Conservation (phyloP, 2,329 filamentous ascomycete genomes). For the Tolypocladium capitatum region DNA sequence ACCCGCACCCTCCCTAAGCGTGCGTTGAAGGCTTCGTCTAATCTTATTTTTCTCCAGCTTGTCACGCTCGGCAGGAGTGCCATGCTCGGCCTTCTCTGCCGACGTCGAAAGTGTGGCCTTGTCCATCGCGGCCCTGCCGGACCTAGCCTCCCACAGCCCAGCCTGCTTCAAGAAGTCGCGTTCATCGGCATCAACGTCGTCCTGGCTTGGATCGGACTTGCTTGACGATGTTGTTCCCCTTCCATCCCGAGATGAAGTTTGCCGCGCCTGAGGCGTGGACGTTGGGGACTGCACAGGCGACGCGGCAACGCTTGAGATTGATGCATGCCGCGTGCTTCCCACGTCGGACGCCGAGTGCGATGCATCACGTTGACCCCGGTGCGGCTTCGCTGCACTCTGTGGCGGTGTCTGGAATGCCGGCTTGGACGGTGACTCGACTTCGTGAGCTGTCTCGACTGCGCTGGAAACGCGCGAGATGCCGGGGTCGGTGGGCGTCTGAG, state of each 20-base stretch:
- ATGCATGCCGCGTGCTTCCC: constrained; percentile 14
- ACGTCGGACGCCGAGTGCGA: constrained; percentile 8
- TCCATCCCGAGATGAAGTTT: constrained; percentile 9
- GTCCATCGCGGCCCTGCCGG: constrained; percentile 16
- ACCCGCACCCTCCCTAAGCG: constrained; percentile 66
- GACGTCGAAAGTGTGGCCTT: constrained; percentile 21
- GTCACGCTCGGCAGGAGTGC: constrained; percentile 28
- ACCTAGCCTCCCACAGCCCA: constrained; percentile 41
- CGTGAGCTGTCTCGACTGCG: constrained; percentile 6
- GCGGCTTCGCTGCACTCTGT: constrained; percentile 14
- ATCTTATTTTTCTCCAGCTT: constrained; percentile 53
- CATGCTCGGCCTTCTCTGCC: constrained; percentile 17
- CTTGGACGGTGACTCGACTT: constrained; percentile 14
- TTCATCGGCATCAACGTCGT: constrained; percentile 52
- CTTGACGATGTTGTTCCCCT: constrained; percentile 6
- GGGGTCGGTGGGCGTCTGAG: constrained; percentile 14
- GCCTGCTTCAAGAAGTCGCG: constrained; percentile 54
- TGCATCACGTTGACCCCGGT: constrained; percentile 1
- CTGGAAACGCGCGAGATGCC: constrained; percentile 8
- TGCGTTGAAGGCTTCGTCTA: constrained; percentile 78
- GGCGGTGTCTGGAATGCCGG: constrained; percentile 18
- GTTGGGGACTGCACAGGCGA: constrained; percentile 13
- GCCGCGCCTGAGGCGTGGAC: constrained; percentile 9
- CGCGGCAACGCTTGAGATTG: constrained; percentile 17
- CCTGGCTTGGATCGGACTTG: constrained; percentile 12